These are phyloP conservation scores for Phytophthora sojae DNA, from an alignment of 352 stramenopile species.

Conservation along the genomic window DNA sequence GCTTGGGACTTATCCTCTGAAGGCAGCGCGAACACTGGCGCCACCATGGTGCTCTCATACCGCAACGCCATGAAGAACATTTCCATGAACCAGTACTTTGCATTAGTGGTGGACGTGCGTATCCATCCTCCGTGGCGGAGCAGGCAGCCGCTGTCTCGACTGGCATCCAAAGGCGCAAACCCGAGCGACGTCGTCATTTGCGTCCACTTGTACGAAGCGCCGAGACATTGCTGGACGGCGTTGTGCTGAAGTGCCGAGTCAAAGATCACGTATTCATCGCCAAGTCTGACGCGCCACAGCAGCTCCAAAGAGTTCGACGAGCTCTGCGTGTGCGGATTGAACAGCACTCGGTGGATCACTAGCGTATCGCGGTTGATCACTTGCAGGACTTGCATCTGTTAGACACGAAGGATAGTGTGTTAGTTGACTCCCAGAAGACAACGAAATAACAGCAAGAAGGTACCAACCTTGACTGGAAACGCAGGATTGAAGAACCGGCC, in stretches of 20 bases:
- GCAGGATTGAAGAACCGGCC: slow-evolving; percentile 48
- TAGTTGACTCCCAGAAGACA: background rate
- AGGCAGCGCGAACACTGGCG: slow-evolving; percentile 50
- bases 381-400: slow-evolving; percentile 59
- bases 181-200: slow-evolving; percentile 57
- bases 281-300: slow-evolving; percentile 55
- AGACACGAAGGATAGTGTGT: background rate
- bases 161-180: slow-evolving; percentile 39
- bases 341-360: slow-evolving; percentile 66
- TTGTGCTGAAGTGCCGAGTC: slow-evolving; percentile 61
- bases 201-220: slow-evolving; percentile 57
- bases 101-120: slow-evolving; percentile 45
- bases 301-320: slow-evolving; percentile 65
- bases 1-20: slow-evolving; percentile 17
- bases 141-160: slow-evolving; percentile 38
- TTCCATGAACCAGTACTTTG: slow-evolving; percentile 64
- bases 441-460: background rate
- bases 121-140: slow-evolving; percentile 66
- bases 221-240: slow-evolving; percentile 60
- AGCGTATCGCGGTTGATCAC: slow-evolving; percentile 57
- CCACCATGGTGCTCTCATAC: slow-evolving; percentile 65
- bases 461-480: slow-evolving; percentile 42
- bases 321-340: slow-evolving; percentile 60
- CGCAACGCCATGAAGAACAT: slow-evolving; percentile 71
- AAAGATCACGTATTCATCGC: slow-evolving; percentile 63